These are phyloP conservation scores for Manihot esculenta DNA, from an alignment of 441 rosid genomes.

Conservation along the genomic window DNA sequence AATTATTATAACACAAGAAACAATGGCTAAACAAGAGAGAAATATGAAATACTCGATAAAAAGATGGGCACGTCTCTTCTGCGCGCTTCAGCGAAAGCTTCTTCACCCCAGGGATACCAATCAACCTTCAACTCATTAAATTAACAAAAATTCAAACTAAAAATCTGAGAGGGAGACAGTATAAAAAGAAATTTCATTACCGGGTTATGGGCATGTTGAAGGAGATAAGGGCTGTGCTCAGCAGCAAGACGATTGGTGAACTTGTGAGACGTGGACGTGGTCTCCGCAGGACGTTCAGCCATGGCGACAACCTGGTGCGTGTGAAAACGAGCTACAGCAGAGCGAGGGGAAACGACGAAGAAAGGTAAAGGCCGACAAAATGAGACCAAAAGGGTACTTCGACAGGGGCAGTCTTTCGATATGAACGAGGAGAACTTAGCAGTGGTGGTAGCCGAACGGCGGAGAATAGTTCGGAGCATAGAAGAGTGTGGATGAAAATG, in stretches of 20 bases:
- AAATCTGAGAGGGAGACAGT: background rate
- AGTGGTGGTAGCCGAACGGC: conserved; percentile 17
- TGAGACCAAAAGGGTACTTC: conserved; percentile 9
- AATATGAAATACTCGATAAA: conserved; percentile 63
- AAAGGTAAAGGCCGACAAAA: conserved; percentile 23
- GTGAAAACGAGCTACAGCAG: conserved; percentile 33
- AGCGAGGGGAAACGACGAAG: conserved; percentile 18
- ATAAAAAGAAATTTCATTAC: conserved; percentile 23
- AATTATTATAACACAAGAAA: too few relatives aligned
- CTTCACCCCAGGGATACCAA: conserved; percentile 98
- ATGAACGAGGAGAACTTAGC: background rate
- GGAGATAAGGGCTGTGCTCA: conserved; percentile 93
- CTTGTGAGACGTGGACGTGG: conserved; percentile 40
- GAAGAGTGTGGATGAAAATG: conserved; percentile 6
- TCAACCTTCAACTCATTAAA: conserved; percentile 50
- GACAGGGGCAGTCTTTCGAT: background rate
- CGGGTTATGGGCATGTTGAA: conserved; percentile 93
- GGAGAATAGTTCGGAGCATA: conserved; percentile 31
- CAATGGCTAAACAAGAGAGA: background rate
- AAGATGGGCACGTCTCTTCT: conserved; percentile 87
- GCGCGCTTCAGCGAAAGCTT: conserved; percentile 81
- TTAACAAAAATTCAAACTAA: background rate
- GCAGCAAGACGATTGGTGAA: conserved; percentile 77
- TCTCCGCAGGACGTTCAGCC: conserved; percentile 51
- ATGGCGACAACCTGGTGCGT: conserved; percentile 47